phyloP scores from a whole-genome alignment of 805 yeast genomes.

The Candida chauliodis region DNA sequence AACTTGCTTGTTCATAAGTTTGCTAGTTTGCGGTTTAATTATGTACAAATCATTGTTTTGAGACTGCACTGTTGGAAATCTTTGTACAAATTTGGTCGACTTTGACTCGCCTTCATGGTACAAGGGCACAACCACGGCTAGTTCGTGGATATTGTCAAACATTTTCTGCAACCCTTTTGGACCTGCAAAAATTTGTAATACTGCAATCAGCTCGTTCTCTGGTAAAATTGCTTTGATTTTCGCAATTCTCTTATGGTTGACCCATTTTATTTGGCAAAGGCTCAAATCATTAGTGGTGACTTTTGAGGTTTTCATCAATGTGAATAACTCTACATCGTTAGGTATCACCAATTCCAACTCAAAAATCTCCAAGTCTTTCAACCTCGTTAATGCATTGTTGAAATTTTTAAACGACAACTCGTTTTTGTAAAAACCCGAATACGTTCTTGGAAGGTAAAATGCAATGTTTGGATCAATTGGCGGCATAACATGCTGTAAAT shows the following conservation, averaged over 20 bases:
- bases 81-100: slow-evolving; percentile 63
- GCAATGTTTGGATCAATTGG: slow-evolving; percentile 77
- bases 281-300: slow-evolving; percentile 50
- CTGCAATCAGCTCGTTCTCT: slow-evolving; percentile 62
- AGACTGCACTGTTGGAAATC: slow-evolving; percentile 69
- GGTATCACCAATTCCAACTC: slow-evolving; percentile 79
- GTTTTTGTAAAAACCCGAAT: slow-evolving; percentile 71
- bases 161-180: slow-evolving; percentile 56
- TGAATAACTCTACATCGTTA: slow-evolving; percentile 60
- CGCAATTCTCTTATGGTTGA: slow-evolving; percentile 56
- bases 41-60: slow-evolving; percentile 75
- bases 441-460: slow-evolving; percentile 78
- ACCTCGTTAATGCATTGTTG: slow-evolving; percentile 71
- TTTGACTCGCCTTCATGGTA: slow-evolving; percentile 66
- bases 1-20: slow-evolving; percentile 51
- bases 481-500: slow-evolving; percentile 83
- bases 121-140: slow-evolving; percentile 71
- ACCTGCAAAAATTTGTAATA: slow-evolving; percentile 72
- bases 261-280: slow-evolving; percentile 78
- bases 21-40: slow-evolving; percentile 76
- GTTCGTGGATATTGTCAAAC: slow-evolving; percentile 57
- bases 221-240: slow-evolving; percentile 83
- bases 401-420: slow-evolving; percentile 57
- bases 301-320: slow-evolving; percentile 53
- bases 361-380: slow-evolving; percentile 71